These are phyloP conservation scores for Astrephomene gubernaculifera DNA, from an alignment of 139 green algal species.

Conservation along the genomic window DNA sequence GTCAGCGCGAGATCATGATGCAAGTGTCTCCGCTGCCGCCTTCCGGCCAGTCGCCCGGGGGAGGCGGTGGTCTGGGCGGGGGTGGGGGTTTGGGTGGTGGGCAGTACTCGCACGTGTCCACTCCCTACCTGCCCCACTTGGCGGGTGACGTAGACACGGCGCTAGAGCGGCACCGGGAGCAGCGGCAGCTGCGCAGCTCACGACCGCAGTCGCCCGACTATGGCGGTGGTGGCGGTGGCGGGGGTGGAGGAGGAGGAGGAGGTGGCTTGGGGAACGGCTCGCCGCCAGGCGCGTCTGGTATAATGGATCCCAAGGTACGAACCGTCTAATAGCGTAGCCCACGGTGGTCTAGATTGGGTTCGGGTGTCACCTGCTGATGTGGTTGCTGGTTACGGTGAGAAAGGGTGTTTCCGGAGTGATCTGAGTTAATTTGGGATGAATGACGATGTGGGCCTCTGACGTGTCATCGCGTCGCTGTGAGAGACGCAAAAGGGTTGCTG, in stretches of 20 bases:
- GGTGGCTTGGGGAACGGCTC: background rate
- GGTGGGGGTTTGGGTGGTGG: no score
- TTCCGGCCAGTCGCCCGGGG: background rate
- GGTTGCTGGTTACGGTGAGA: no score
- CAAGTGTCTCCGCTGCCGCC: background rate
- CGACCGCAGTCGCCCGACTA: conserved; percentile 26
- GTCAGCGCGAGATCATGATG: conserved; percentile 14
- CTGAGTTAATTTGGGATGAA: no score
- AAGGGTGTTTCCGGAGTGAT: no score
- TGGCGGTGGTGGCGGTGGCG: background rate
- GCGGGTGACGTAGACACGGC: conserved; percentile 6
- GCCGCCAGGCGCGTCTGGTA: background rate
- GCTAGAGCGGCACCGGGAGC: conserved; percentile 32
- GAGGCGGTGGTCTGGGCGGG: no score
- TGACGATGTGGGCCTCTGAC: no score
- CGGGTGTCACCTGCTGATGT: no score
- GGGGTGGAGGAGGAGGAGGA: background rate
- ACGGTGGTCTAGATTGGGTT: no score
- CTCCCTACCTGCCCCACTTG: conserved; percentile 7
- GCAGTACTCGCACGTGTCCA: conserved; percentile 4
- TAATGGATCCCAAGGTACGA: conserved; percentile 21
- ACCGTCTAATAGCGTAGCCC: no score
- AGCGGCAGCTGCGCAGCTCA: conserved; percentile 27
- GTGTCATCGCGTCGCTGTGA: no score
- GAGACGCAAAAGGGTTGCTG: no score